phyloP scores from a whole-genome alignment of 495 filamentous ascomycete genomes.

The Talaromyces adpressus region DNA sequence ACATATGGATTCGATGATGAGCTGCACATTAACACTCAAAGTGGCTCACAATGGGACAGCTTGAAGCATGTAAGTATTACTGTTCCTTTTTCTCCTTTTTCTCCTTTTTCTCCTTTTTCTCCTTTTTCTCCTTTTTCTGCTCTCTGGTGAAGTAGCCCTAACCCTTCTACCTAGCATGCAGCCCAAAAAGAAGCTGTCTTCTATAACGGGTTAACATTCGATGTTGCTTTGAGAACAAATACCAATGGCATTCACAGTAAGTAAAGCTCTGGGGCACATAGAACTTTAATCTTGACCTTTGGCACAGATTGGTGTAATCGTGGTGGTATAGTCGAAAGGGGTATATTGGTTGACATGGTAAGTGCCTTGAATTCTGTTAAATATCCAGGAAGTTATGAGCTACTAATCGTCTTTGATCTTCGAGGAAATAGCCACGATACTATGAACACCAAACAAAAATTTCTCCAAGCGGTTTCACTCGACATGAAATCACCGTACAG shows the following conservation, averaged over 20 bases:
- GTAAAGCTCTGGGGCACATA: neutral
- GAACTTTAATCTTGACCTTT: neutral
- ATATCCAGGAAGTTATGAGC: neutral
- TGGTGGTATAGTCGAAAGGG: conserved; percentile 12
- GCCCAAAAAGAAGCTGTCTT: neutral
- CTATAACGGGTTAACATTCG: conserved; percentile 10
- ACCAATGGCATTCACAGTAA: conserved; percentile 2
- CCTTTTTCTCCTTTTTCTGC: no score
- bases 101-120: no score
- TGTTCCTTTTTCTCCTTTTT: neutral
- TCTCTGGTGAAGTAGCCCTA: neutral
- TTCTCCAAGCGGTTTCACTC: neutral
- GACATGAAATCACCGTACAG: neutral
- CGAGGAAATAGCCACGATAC: neutral
- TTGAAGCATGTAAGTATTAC: conserved; percentile 6
- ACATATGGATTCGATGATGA: conserved; percentile 22
- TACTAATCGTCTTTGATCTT: neutral
- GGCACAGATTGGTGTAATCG: conserved; percentile 10
- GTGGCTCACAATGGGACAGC: conserved; percentile 24
- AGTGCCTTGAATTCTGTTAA: neutral
- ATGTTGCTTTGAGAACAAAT: neutral
- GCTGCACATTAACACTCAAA: conserved; percentile 34
- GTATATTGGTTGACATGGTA: conserved; percentile 7
- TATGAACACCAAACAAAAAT: neutral
- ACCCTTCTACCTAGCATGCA: neutral